These are phyloP conservation scores for Leptographium procerum DNA, from an alignment of 2,329 filamentous ascomycete genomes.

Conservation along the genomic window DNA sequence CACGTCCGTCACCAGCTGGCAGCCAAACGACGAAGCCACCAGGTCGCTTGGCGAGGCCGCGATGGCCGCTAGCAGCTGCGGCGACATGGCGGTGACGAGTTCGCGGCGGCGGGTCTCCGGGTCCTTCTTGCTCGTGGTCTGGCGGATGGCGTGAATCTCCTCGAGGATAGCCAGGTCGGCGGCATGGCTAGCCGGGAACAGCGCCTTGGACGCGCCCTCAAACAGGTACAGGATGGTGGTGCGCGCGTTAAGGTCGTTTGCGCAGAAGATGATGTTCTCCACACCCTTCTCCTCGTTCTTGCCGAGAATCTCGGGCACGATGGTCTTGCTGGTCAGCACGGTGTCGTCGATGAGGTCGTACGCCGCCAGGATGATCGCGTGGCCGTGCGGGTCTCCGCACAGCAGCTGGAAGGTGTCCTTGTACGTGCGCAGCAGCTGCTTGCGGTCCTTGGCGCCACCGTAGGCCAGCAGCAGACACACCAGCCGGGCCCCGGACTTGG, in stretches of 20 bases:
- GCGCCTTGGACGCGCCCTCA: constrained; percentile 49
- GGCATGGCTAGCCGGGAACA: constrained; percentile 51
- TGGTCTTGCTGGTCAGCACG: constrained; percentile 70
- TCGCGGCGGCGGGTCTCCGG: constrained; percentile 64
- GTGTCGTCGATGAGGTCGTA: constrained; percentile 94
- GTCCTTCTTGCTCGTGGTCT: constrained; percentile 87
- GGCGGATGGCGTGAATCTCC: constrained; percentile 68
- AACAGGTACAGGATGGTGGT: constrained; percentile 72
- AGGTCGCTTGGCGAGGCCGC: constrained; percentile 56
- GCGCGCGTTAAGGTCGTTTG: constrained; percentile 54
- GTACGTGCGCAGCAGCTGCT: constrained; percentile 73
- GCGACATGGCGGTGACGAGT: constrained; percentile 61
- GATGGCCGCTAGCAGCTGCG: constrained; percentile 64
- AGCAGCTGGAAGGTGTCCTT: constrained; percentile 82
- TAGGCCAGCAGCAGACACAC: constrained; percentile 74
- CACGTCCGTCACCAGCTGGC: constrained; percentile 75
- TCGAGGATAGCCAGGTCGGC: constrained; percentile 59
- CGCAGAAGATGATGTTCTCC: constrained; percentile 52
- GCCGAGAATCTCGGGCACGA: constrained; percentile 77
- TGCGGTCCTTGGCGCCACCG: constrained; percentile 84
- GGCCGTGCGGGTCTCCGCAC: constrained; percentile 67
- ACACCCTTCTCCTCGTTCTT: constrained; percentile 52
- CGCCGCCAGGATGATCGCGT: constrained; percentile 71
- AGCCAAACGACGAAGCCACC: constrained; percentile 66
- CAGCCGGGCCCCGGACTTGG: constrained; percentile 72